phyloP scores from a whole-genome alignment of 495 filamentous ascomycete genomes.

The Parmelia sp. region DNA sequence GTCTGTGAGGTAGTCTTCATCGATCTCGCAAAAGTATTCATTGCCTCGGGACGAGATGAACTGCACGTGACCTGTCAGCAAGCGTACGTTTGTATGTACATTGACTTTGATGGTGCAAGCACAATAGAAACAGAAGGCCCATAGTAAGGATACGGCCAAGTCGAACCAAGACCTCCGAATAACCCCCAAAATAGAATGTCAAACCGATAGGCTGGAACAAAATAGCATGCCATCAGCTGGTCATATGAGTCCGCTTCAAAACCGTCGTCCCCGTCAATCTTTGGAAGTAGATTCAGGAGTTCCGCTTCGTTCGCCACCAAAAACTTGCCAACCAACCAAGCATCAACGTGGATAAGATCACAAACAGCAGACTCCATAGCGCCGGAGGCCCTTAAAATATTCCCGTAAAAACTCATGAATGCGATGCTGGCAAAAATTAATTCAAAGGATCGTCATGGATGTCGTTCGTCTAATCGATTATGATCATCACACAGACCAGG shows the following conservation, averaged over 20 bases:
- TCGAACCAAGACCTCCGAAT: not conserved
- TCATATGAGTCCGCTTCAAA: not conserved
- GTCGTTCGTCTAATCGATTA: not conserved
- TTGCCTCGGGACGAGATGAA: slow-evolving; percentile 97
- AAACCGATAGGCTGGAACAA: too few species aligned
- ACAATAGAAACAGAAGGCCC: not conserved
- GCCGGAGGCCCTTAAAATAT: not conserved
- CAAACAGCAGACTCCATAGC: not conserved
- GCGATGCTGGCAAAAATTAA: not conserved
- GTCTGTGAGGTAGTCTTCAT: slow-evolving; percentile 97
- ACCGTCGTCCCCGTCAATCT: not conserved
- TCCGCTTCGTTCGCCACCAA: not conserved
- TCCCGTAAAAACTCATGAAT: not conserved
- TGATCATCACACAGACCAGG: not conserved
- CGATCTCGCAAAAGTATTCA: slow-evolving; percentile 99
- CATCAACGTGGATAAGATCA: not conserved
- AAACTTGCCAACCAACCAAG: too few species aligned
- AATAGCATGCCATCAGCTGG: not conserved
- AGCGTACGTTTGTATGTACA: not conserved
- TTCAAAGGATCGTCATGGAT: not conserved
- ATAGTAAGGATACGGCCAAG: not conserved
- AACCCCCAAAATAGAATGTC: too few species aligned
- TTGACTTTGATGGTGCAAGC: not conserved
- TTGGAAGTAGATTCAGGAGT: not conserved
- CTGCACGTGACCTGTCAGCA: slow-evolving; percentile 38